phyloP scores from a whole-genome alignment of 2,329 filamentous ascomycete genomes.

The Ascochyta koolunga region DNA sequence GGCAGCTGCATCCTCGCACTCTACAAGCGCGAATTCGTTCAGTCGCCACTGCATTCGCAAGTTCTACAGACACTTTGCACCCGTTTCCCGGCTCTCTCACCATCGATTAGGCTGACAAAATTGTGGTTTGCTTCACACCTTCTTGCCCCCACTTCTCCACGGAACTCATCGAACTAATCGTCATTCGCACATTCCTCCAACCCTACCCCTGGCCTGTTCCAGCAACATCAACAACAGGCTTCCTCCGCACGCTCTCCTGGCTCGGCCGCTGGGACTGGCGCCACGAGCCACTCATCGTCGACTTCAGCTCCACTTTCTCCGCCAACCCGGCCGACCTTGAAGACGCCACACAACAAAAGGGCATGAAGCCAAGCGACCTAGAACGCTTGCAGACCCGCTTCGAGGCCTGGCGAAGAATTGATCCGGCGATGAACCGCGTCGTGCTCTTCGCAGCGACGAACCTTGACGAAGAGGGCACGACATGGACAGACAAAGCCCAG shows the following conservation, averaged over 20 bases:
- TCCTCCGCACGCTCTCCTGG: constrained; percentile 79
- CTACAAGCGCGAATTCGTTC: constrained; percentile 74
- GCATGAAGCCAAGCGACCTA: constrained; percentile 65
- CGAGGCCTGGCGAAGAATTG: constrained; percentile 83
- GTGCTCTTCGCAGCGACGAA: constrained; percentile 83
- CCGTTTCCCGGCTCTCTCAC: constrained; percentile 77
- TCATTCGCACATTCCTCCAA: constrained; percentile 76
- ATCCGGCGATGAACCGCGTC: constrained; percentile 84
- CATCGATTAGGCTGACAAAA: constrained; percentile 83
- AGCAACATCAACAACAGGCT: constrained; percentile 77
- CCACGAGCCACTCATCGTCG: constrained; percentile 78
- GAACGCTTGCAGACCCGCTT: constrained; percentile 72
- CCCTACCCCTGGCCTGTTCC: constrained; percentile 82
- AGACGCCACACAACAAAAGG: constrained; percentile 20
- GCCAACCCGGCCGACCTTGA: constrained; percentile 27
- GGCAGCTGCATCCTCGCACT: constrained; percentile 71
- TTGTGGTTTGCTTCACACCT: constrained; percentile 88
- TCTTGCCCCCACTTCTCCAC: constrained; percentile 75
- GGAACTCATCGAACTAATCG: constrained; percentile 84
- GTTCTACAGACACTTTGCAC: constrained; percentile 81
- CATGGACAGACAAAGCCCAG: constrained; percentile 73
- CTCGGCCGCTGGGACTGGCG: constrained; percentile 93
- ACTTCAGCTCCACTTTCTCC: constrained; percentile 60
- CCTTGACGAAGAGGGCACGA: constrained; percentile 75
- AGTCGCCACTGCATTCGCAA: constrained; percentile 79